Evolutionary conservation across 225 moss, liverwort and hornwort species (phyloP).

Genomic region (Pseudoscleropodium purum): DNA sequence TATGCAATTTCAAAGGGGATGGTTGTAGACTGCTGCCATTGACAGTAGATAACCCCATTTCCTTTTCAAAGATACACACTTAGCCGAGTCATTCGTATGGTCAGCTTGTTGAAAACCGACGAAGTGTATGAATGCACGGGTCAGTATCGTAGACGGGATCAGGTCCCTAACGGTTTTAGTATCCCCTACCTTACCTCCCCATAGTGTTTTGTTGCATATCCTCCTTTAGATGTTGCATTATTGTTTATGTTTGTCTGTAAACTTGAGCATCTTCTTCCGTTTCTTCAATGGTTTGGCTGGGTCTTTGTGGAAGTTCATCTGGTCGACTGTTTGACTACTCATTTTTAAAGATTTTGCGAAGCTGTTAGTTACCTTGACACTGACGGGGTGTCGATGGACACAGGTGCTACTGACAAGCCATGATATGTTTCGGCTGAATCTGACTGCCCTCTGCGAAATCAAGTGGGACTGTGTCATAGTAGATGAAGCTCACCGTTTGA

Average conservation of each 20-base stretch:
- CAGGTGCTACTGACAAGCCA: slow-evolving; percentile 83
- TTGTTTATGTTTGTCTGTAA: neutral
- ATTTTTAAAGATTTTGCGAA: neutral
- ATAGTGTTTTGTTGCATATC: neutral
- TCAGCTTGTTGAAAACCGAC: neutral
- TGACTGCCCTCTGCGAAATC: slow-evolving; percentile 47
- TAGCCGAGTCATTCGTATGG: neutral
- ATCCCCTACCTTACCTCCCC: neutral
- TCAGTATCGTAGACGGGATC: neutral
- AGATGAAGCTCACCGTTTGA: slow-evolving; percentile 88
- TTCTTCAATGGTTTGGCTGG: neutral
- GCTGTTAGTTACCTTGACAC: neutral
- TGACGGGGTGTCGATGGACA: neutral
- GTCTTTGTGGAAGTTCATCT: neutral
- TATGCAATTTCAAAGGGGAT: neutral
- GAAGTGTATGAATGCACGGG: neutral
- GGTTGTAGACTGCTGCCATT: neutral
- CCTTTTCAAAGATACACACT: neutral
- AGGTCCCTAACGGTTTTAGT: neutral
- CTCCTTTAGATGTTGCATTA: neutral
- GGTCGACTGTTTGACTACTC: neutral
- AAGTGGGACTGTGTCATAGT: slow-evolving; percentile 82
- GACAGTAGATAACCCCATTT: neutral
- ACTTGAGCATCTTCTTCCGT: neutral
- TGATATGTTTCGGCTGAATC: slow-evolving; percentile 71